Base-by-base conservation (phyloP, 1,284 basidiomycete genomes). In the Cerrena zonata region DNA sequence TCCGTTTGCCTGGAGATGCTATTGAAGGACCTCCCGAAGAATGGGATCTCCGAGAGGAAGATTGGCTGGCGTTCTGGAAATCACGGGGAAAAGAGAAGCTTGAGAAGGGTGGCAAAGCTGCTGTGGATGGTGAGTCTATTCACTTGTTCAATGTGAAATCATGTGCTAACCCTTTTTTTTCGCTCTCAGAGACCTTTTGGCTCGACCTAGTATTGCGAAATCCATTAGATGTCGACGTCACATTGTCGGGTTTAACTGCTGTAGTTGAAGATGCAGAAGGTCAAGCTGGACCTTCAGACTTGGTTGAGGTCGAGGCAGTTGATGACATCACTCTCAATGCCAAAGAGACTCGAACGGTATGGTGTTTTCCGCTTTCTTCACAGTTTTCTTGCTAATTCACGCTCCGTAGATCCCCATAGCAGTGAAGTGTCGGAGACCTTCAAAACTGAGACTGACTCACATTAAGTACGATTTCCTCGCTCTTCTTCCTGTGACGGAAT, bases 201-300 rank as follows among this genome's bases (percentile, higher is more conserved):
- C 69, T 90, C 25, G 87, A 91, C 56, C 58, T 91, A 21, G 73
- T 72, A 5, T 51, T 91, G 53, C 72, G 67, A 39, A 91, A 91
- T 63, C 86, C 87, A 10, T 65, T 91, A 34, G 76, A 86, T 53
- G 74, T 84, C 5, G 86, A 88, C 48, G 73, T 91, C 15, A 79
- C 73, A 44, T 60, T 91, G 22, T 74, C 79, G 0, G 75, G 83
- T 53, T 53, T 90, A 48, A 80, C 82, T 0, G 63, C 88, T 12
- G 55, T 69, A 3, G 69, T 85, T 3, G 61, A 71, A 54, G 78
- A 79, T 44, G 62, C 58, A 23, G 56, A 57, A 1, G 58, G 59
- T 27, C 66, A 70, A 46, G 65, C 65, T 10, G 63, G 70, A 45
- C 60, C 67, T 0, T 56, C 63, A 36, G 65, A 75, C 34, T 69